Evolutionary conservation across 1,284 basidiomycete species (phyloP), one percentile per base, ranked within the genome.

Genomic region (Termitomyces sp.): DNA sequence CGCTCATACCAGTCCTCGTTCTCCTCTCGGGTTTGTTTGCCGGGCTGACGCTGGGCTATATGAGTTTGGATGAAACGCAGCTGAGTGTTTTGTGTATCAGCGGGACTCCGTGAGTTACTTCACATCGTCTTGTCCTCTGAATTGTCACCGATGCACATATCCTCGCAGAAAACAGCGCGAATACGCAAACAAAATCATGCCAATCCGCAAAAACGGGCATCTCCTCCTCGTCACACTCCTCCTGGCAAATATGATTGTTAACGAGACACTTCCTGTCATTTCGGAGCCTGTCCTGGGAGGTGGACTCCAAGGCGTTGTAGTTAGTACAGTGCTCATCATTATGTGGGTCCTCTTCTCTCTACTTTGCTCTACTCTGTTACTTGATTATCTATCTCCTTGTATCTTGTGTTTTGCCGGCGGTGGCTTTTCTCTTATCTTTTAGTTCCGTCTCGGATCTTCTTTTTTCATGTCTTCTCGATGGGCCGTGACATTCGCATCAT

Each of bases 61-160:
- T 96, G 90, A 92, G 88, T 64, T 79, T 96, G 64, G 94, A 95
- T 71, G 90, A 91, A 70, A 96, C 93, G 19, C 92, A 95, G 76
- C 79, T 96, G 38, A 87, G 90, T 65, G 94, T 96, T 1, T 75
- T 96, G 10, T 83, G 86, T 59, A 84, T 92, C 54, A 90, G 89
- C 55, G 93, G 93, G 21, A 90, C 88, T 17, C 80, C 86, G 78
- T 90, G 63, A 59, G 88, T 79, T 17, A 1, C 10, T 50, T n/a
- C 15, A 34, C 28, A 24, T 3, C 17, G 43, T 13, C 12, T 5
- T 12, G 13, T 13, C 5, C 13, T 34, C 4, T 36, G 34, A 15
- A 15, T n/a, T 13, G 34, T n/a, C 34, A 7, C 15, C n/a, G 15
- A n/a, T 38, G 3, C 51, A 15, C 2, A 21, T 50, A 21, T 36